Percentiles rank a stretch among this genome's conserved stretches.
phyloP scores from a whole-genome alignment of 805 yeast species.

The Candida ortonii region DNA sequence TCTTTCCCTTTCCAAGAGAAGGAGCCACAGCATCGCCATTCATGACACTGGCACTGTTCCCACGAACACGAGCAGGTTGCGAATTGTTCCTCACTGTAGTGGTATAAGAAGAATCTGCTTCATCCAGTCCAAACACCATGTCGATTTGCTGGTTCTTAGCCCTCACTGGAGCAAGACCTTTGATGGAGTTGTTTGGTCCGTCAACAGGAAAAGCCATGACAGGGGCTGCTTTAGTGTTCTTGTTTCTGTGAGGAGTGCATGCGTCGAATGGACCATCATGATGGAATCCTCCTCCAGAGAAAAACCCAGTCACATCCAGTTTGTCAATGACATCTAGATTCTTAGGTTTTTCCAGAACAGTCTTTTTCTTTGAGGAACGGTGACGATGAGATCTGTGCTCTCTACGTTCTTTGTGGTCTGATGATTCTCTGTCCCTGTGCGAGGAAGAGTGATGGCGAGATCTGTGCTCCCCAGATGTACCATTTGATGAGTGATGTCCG shows the following conservation, averaged over 20 bases:
- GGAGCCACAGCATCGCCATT: background rate
- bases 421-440: conserved; percentile 17
- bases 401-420: conserved; percentile 21
- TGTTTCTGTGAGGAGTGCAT: conserved; percentile 94
- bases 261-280: conserved; percentile 99
- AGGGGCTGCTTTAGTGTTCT: conserved; percentile 72
- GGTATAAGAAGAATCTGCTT: conserved; percentile 42
- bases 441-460: conserved; percentile 17
- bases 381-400: conserved; percentile 27
- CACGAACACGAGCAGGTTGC: too few relatives aligned
- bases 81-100: conserved; percentile 13
- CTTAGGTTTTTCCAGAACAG: conserved; percentile 53
- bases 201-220: conserved; percentile 93
- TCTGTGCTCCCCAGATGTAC: conserved; percentile 18
- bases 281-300: conserved; percentile 91
- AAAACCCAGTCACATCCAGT: conserved; percentile 91
- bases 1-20: conserved; percentile 13
- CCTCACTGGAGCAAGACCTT: conserved; percentile 56
- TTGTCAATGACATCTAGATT: conserved; percentile 93
- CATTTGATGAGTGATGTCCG: conserved; percentile 10
- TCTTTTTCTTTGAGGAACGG: conserved; percentile 32
- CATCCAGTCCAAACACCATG: conserved; percentile 72
- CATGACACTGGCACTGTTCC: too few relatives aligned
- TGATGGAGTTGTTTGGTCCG: conserved; percentile 87
- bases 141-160: conserved; percentile 64